phyloP scores from a whole-genome alignment of 495 filamentous ascomycete genomes.

The Filosporella fistucella region DNA sequence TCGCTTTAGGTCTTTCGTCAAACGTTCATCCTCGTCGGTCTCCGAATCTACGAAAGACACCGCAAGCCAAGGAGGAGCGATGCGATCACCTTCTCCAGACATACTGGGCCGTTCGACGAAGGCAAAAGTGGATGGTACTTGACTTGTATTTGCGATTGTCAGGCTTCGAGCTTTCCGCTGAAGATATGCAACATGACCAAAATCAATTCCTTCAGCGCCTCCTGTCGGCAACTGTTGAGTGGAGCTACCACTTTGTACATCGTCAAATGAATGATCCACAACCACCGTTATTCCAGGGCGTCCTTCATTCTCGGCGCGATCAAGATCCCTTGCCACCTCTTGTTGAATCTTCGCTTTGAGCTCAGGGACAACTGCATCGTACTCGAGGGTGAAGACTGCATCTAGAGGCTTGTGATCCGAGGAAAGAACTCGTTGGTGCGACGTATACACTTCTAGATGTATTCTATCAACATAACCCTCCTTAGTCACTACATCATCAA shows the following conservation, averaged over 20 bases:
- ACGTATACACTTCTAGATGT: constrained; percentile 68
- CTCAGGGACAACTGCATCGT: constrained; percentile 78
- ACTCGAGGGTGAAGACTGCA: constrained; percentile 74
- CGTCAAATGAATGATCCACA: constrained; percentile 52
- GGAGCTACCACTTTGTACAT: constrained; percentile 25
- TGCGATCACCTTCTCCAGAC: constrained; percentile 31
- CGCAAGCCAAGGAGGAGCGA: constrained; percentile 59
- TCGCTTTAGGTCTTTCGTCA: constrained; percentile 30
- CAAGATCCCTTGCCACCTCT: constrained; percentile 83
- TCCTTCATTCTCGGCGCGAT: constrained; percentile 89
- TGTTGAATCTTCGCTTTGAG: constrained; percentile 78
- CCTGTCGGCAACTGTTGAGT: constrained; percentile 14
- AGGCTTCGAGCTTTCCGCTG: constrained; percentile 57
- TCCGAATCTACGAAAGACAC: constrained; percentile 49
- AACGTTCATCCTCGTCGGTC: constrained; percentile 29
- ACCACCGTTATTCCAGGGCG: constrained; percentile 82
- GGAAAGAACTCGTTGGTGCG: constrained; percentile 82
- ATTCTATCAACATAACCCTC: constrained; percentile 60
- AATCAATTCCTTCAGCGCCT: constrained; percentile 50
- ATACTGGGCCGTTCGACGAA: constrained; percentile 67
- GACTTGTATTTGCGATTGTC: constrained; percentile 88
- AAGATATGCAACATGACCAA: constrained; percentile 69
- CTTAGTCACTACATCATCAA: constrained; percentile 38
- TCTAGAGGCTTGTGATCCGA: constrained; percentile 94
- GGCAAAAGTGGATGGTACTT: constrained; percentile 66